Evolutionary conservation across 352 stramenopile species (phyloP).

Genomic region (Phytopythium mirpurense): DNA sequence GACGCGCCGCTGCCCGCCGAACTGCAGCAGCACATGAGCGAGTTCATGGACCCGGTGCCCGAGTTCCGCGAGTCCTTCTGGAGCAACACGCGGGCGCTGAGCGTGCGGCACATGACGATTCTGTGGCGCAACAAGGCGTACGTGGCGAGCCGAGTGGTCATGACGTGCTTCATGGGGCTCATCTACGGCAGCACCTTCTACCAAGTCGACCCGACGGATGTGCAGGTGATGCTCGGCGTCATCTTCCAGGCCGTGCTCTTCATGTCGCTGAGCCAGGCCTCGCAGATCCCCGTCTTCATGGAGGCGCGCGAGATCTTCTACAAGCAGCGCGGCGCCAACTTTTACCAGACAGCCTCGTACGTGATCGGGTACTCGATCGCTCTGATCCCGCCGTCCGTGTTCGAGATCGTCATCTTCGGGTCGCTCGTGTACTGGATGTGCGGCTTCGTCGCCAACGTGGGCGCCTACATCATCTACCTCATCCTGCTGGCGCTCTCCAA

Average conservation of each 20-base stretch:
- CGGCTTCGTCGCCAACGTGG: constrained; percentile 24
- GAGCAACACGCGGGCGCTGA: constrained; percentile 14
- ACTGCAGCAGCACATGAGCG: constrained; percentile 8
- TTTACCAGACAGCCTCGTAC: constrained; percentile 72
- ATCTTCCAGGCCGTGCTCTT: constrained; percentile 83
- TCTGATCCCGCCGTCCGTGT: constrained; percentile 26
- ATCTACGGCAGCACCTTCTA: constrained; percentile 45
- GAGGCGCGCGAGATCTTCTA: constrained; percentile 59
- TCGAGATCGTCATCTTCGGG: constrained; percentile 62
- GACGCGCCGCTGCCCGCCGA: constrained; percentile 14
- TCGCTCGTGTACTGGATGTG: constrained; percentile 80
- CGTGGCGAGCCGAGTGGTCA: constrained; percentile 14
- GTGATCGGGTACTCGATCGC: constrained; percentile 31
- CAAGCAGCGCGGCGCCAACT: constrained; percentile 69
- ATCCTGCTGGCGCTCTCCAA: constrained; percentile 25
- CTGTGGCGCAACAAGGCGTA: constrained; percentile 27
- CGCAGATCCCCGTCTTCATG: constrained; percentile 74
- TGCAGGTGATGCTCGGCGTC: constrained; percentile 56
- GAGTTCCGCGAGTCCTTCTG: constrained; percentile 16
- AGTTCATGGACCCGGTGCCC: constrained; percentile 14
- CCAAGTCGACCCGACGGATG: constrained; percentile 29
- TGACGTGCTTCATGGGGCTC: constrained; percentile 35
- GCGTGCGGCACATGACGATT: constrained; percentile 38
- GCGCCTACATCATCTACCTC: constrained; percentile 25
- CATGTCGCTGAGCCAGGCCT: constrained; percentile 62